Evolutionary conservation across 495 filamentous ascomycete genomes (phyloP), one percentile per base, ranked within the genome.

Genomic region (Aspergillus cavernicola): DNA sequence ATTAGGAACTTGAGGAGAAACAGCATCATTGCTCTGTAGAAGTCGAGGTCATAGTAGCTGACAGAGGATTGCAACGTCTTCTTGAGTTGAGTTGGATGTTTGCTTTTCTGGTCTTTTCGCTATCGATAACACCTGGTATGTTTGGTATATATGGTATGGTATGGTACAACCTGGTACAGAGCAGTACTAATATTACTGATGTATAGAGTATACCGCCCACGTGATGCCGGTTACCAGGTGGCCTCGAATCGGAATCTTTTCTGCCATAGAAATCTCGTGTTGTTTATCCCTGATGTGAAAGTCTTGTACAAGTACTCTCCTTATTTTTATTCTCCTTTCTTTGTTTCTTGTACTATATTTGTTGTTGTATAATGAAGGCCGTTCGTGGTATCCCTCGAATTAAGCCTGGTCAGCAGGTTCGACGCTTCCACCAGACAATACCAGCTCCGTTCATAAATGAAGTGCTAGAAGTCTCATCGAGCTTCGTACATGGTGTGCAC

Each of bases 401-500:
- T 20, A 7, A 26, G 32, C 29, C 53, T 12, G 12, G 54, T 20
- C 62, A 58, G 36, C 71, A 73, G 26, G 56, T 64, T 46, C 73
- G 78, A 20, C 52, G 68, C 19, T 79, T 83, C 64, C 73, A 80
- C 55, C 63, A 69, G 13, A 75, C 79, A 38, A 67, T 59, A 55
- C 68, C 58, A 13, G 49, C 61, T 6, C 66, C 58, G 15, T 67
- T 75, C 36, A 53, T 85, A 51, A 75, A 78, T 32, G 62, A 77
- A 18, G 66, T 72, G 28, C 45, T 85, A 38, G 65, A 77, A 29
- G 59, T 68, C 53, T 77, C 86, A 15, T 75, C 84, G 28, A 60
- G 68, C 44, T 60, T 85, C 37, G 70, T 93, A 43, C 70, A 83
- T n/a, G 59, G 67, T 37, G 59, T 92, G 2, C 90, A 93, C 64